Conservation (phyloP, 139 green algal species). For the Chlorella vulgaris region DNA sequence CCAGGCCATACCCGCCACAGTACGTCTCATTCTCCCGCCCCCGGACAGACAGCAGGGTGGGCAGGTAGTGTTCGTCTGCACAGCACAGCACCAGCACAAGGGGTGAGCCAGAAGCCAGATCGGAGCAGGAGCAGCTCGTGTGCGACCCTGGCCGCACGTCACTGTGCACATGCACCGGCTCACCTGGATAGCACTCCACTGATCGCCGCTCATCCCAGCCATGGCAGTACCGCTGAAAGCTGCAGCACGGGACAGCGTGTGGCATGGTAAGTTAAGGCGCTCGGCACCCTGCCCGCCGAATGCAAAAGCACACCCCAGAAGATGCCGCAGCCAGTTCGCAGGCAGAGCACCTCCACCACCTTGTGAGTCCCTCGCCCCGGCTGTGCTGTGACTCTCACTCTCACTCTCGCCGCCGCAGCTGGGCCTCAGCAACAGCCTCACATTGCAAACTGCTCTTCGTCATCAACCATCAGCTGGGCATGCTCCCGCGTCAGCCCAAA, state of each 20-base stretch:
- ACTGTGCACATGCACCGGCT: no score
- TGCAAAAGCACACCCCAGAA: slow-evolving; percentile 1
- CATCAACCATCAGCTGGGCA: slow-evolving; percentile 21
- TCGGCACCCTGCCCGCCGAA: neutral
- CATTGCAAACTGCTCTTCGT: slow-evolving; percentile 19
- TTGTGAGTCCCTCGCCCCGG: no score
- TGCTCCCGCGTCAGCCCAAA: slow-evolving; percentile 36
- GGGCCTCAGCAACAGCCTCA: no score
- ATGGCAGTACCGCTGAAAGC: neutral
- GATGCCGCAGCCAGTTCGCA: no score
- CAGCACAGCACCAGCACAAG: neutral
- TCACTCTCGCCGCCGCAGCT: no score
- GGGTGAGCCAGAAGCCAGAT: neutral
- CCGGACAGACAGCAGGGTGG: slow-evolving; percentile 33
- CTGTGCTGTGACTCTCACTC: no score
- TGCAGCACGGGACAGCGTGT: neutral
- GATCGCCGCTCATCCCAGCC: neutral
- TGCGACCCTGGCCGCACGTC: no score
- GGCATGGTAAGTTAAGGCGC: neutral
- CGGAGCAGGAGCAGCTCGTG: no score
- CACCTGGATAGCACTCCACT: slow-evolving; percentile 15
- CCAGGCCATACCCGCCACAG: slow-evolving; percentile 7
- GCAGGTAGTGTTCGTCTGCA: slow-evolving; percentile 35
- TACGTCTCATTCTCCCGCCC: slow-evolving; percentile 22
- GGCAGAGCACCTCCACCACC: no score